Base-by-base conservation (phyloP, 768 basidiomycete genomes). In the Tubosaeta sp. region DNA sequence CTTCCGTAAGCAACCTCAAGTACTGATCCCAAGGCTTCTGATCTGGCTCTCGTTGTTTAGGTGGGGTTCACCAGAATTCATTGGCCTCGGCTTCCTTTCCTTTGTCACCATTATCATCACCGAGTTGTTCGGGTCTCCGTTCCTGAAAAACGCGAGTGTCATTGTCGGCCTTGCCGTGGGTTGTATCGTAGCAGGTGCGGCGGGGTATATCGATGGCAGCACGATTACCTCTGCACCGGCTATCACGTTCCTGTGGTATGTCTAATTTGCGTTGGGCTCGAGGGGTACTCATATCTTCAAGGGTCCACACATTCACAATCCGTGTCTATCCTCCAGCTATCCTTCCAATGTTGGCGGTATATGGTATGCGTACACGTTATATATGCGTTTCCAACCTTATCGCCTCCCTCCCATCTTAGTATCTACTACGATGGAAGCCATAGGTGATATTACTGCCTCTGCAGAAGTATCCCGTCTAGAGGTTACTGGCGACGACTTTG, bases 71-170 rank as follows among this genome's bases (percentile, higher is more conserved):
- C 84, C 90, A 0, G 78, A 90, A 61, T 90, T 89, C 70, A 86
- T 92, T 42, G 90, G 91, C 4, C 79, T 94, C 22, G 91, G 91
- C 0, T 93, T 94, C 76, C 74, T 93, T 25, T 85, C 84, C 0
- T 93, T 92, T 68, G 60, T 82, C 43, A 75, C 79, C 10, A 91
- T 91, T 59, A 78, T 92, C 58, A 63, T 92, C 24, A 85, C 85
- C 1, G 90, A 94, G 64, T 68, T 92, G 18, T 89, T 91, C 56
- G 91, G 90, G 7, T 85, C 83, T 4, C 91, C 90, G 0, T 93
- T 94, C 73, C 67, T 94, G 62, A 86, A 87, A 69, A 91, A 90
- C 59, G 77, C 81, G 48, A 84, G 83, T 25, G 82, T 90, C 57
- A 86, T 91, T 46, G 77, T 89, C 19, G 87, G 88, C 0, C 72